Conservation (phyloP, 257 asterid species). For the Orobanche coerulescens region DNA sequence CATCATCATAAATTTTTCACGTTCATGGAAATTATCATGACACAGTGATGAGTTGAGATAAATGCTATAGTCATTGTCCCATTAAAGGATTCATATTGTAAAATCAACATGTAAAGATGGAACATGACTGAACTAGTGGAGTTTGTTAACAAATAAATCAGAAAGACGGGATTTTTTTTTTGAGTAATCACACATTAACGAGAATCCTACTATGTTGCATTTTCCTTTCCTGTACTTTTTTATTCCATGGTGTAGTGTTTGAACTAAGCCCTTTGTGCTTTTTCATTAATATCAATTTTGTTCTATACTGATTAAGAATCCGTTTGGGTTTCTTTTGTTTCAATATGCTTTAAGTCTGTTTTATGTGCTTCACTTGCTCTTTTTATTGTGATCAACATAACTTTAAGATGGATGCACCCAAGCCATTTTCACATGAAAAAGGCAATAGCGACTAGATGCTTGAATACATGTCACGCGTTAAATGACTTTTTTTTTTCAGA, state of each 20-base stretch:
- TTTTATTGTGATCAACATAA: neutral
- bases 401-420: slow-evolving; percentile 8
- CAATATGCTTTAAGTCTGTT: slow-evolving; percentile 11
- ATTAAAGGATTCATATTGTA: no score
- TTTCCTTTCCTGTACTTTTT: neutral
- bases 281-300: slow-evolving; percentile 4
- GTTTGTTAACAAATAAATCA: neutral
- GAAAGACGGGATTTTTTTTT: slow-evolving; percentile 4
- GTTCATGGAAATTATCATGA: no score
- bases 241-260: neutral
- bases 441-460: neutral
- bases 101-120: no score
- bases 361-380: neutral
- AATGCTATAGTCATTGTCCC: no score
- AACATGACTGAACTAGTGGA: neutral
- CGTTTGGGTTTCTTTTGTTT: slow-evolving; percentile 12
- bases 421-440: neutral
- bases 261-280: neutral
- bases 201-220: neutral
- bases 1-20: no score
- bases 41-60: no score
- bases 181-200: neutral
- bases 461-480: neutral
- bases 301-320: neutral
- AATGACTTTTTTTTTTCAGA: slow-evolving; percentile 1